These are phyloP conservation scores for Antrodiella citrinella DNA, from an alignment of 768 basidiomycete species.

Conservation along the genomic window DNA sequence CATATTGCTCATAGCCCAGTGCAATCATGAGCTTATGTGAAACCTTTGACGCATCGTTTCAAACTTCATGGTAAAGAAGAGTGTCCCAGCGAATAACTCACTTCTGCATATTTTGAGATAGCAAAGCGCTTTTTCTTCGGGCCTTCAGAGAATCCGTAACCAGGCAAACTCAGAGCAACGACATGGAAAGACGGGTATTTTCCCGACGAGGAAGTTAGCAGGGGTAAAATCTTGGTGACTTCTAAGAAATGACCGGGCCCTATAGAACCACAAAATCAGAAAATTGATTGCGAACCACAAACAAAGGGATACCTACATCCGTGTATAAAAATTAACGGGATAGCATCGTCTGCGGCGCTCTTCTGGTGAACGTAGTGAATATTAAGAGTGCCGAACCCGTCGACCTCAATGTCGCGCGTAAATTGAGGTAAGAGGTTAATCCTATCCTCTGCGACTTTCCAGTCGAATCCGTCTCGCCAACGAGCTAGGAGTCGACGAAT, in stretches of 20 bases:
- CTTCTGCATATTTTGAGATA: conserved; percentile 48
- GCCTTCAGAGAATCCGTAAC: conserved; percentile 54
- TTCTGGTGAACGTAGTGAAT: conserved; percentile 55
- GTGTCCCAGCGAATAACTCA: conserved; percentile 16
- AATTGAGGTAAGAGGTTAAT: conserved; percentile 54
- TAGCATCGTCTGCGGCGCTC: conserved; percentile 35
- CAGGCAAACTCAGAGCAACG: conserved; percentile 50
- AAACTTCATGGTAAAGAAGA: too few relatives aligned
- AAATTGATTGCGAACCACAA: background rate
- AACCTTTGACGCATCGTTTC: conserved; percentile 5
- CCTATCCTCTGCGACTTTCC: conserved; percentile 41
- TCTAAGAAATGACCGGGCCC: conserved; percentile 61
- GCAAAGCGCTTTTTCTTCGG: conserved; percentile 45
- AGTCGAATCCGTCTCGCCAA: conserved; percentile 50
- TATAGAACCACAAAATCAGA: conserved; percentile 11
- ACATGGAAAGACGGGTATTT: conserved; percentile 55
- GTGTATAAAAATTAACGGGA: conserved; percentile 54
- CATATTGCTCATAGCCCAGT: conserved; percentile 20
- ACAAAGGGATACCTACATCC: conserved; percentile 34
- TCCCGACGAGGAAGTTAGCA: conserved; percentile 29
- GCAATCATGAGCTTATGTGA: conserved; percentile 15
- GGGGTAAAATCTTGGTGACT: conserved; percentile 46
- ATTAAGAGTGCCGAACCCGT: conserved; percentile 37
- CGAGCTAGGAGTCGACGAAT: conserved; percentile 37
- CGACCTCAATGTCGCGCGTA: conserved; percentile 39